A percentile compares a stretch with the other conserved stretches of the same genome.
Evolutionary conservation across 371 early-diverging fungal species (phyloP).

Genomic region (Mortierella sp.): DNA sequence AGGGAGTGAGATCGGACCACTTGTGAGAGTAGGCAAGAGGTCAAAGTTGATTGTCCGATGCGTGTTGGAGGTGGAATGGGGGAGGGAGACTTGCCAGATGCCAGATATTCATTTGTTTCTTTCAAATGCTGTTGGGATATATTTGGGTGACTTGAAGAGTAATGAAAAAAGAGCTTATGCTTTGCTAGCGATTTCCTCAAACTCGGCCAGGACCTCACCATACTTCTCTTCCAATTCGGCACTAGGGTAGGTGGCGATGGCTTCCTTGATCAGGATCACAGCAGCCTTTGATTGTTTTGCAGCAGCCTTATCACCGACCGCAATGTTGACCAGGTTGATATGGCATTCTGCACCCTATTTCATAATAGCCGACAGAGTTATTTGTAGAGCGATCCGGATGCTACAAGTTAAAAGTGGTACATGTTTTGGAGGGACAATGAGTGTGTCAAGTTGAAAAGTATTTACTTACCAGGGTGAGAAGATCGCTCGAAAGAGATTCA

Average conservation of each 20-base stretch:
- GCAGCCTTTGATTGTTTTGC: constrained; percentile 41
- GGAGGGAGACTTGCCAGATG: too few relatives aligned
- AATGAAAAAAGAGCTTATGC: neutral
- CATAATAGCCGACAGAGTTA: neutral
- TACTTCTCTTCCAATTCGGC: constrained; percentile 44
- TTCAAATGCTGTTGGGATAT: too few relatives aligned
- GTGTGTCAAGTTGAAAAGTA: neutral
- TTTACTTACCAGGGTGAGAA: constrained; percentile 35
- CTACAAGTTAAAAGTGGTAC: neutral
- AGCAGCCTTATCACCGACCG: constrained; percentile 43
- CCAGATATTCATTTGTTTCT: too few relatives aligned
- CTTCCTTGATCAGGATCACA: constrained; percentile 44
- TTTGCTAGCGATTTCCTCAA: constrained; percentile 41
- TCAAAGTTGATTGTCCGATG: too few relatives aligned
- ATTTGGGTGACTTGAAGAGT: too few relatives aligned
- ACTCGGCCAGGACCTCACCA: constrained; percentile 41
- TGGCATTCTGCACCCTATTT: constrained; percentile 48
- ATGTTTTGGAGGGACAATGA: neutral
- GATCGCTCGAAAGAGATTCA: constrained; percentile 34
- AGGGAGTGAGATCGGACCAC: too few relatives aligned
- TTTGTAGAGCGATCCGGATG: neutral
- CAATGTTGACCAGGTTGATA: constrained; percentile 47
- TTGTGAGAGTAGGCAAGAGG: too few relatives aligned
- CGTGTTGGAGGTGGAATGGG: too few relatives aligned
- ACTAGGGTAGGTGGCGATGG: constrained; percentile 46